Evolutionary conservation across 2,329 filamentous ascomycete species (phyloP).

Genomic region (Nemania sp.): DNA sequence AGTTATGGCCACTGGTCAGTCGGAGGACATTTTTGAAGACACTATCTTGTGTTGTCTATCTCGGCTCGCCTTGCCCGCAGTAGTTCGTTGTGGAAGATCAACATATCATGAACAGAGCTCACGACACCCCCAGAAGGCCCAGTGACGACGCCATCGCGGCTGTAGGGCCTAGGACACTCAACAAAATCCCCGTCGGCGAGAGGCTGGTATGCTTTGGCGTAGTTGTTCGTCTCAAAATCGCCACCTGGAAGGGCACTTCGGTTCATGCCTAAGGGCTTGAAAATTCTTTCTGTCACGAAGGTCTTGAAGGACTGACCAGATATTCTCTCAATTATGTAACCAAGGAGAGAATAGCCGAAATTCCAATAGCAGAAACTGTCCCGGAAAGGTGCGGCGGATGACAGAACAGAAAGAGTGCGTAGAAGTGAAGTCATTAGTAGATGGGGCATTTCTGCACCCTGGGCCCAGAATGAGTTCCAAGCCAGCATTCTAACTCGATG

Average conservation of each 20-base stretch:
- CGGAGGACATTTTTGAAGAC: slow-evolving; percentile 2
- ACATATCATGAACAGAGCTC: slow-evolving; percentile 6
- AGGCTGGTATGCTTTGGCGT: neutral
- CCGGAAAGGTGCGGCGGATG: neutral
- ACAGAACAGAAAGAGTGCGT: neutral
- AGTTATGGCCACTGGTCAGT: neutral
- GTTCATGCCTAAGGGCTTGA: neutral
- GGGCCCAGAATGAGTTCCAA: neutral
- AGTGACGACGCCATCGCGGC: neutral
- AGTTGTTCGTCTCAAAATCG: neutral
- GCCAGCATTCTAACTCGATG: neutral
- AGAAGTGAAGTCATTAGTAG: neutral
- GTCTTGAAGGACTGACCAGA: neutral
- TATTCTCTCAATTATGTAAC: neutral
- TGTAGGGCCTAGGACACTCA: neutral
- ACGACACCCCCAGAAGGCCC: neutral
- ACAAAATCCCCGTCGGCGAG: neutral
- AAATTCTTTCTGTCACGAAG: neutral
- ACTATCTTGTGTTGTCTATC: slow-evolving; percentile 1
- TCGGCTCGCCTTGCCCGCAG: neutral
- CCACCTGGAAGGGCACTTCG: neutral
- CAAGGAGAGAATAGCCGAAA: neutral
- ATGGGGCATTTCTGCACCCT: neutral
- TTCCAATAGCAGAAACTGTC: neutral
- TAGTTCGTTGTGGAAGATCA: neutral